phyloP scores from a whole-genome alignment of 148 eudicot species.

The Diospyros kaki region DNA sequence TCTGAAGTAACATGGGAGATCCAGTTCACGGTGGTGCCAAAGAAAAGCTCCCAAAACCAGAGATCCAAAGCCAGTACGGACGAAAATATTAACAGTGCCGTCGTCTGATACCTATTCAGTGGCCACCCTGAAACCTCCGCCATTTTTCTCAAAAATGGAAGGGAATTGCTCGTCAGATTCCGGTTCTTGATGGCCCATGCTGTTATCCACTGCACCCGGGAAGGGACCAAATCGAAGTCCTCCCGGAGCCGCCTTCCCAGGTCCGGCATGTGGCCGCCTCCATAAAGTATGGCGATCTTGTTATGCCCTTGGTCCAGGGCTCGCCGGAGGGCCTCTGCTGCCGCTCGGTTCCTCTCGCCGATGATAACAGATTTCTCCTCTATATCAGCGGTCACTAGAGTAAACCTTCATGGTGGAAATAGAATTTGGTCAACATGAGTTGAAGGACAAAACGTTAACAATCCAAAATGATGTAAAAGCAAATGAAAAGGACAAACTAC shows the following conservation, averaged over 20 bases:
- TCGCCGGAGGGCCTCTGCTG: slow-evolving; percentile 58
- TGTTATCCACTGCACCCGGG: slow-evolving; percentile 79
- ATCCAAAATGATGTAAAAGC: not conserved
- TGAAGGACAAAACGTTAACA: too few species aligned
- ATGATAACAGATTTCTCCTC: slow-evolving; percentile 86
- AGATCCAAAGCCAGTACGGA: slow-evolving; percentile 88
- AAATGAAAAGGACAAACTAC: too few species aligned
- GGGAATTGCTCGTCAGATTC: slow-evolving; percentile 45
- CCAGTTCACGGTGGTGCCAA: slow-evolving; percentile 63
- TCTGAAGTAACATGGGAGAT: slow-evolving; percentile 50
- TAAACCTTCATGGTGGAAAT: slow-evolving; percentile 47
- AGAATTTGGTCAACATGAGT: not conserved
- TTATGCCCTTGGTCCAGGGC: slow-evolving; percentile 75
- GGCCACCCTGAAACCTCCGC: slow-evolving; percentile 87
- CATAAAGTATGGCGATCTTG: slow-evolving; percentile 85
- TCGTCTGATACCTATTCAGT: slow-evolving; percentile 74
- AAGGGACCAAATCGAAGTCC: slow-evolving; percentile 76
- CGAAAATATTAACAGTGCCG: slow-evolving; percentile 70
- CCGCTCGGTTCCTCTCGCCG: slow-evolving; percentile 93
- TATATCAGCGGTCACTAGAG: slow-evolving; percentile 66
- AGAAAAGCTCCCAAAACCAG: slow-evolving; percentile 87
- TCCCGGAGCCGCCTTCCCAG: slow-evolving; percentile 70
- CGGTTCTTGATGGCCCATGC: slow-evolving; percentile 83
- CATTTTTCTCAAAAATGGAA: slow-evolving; percentile 59
- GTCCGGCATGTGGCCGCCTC: slow-evolving; percentile 99